Evolutionary conservation across 805 yeast genomes (phyloP).

Genomic region (Nakazawaea sp.): DNA sequence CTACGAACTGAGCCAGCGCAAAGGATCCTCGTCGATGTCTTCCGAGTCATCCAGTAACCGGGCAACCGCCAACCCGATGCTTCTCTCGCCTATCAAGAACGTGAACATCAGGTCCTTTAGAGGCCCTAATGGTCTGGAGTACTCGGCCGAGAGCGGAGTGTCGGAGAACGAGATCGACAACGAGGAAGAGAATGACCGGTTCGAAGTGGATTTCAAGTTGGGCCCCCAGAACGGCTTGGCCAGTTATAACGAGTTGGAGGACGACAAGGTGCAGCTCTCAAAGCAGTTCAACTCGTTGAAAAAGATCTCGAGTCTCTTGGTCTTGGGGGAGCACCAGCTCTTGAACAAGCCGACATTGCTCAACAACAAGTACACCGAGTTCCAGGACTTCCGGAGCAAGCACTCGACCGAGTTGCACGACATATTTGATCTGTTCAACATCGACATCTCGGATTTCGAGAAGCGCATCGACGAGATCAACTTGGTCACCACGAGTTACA

Average conservation of each 20-base stretch:
- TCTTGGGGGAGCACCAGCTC: slow-evolving; percentile 2
- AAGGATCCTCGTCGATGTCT: slow-evolving; percentile 9
- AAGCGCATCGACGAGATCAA: slow-evolving; percentile 1
- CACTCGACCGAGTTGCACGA: slow-evolving; percentile 13
- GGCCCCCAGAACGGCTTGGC: not conserved
- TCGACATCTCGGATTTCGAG: slow-evolving; percentile 6
- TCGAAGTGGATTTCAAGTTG: not conserved
- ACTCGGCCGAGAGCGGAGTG: not conserved
- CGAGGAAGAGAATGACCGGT: not conserved
- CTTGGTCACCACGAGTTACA: slow-evolving; percentile 7
- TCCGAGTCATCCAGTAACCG: slow-evolving; percentile 15
- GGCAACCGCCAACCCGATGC: slow-evolving; percentile 11
- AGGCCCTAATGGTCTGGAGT: not conserved
- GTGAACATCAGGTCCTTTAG: slow-evolving; percentile 7
- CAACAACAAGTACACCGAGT: not conserved
- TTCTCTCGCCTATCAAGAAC: slow-evolving; percentile 12
- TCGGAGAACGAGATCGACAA: not conserved
- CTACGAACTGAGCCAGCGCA: not conserved
- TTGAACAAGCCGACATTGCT: slow-evolving; percentile 2
- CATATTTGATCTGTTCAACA: slow-evolving; percentile 15
- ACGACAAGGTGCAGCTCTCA: slow-evolving; percentile 4
- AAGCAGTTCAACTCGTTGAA: slow-evolving; percentile 10
- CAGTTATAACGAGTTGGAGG: slow-evolving; percentile 3
- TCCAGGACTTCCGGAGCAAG: not conserved
- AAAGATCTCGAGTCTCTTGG: slow-evolving; percentile 17